phyloP scores from a whole-genome alignment of 2,329 filamentous ascomycete genomes.

The Xylaria sp. region DNA sequence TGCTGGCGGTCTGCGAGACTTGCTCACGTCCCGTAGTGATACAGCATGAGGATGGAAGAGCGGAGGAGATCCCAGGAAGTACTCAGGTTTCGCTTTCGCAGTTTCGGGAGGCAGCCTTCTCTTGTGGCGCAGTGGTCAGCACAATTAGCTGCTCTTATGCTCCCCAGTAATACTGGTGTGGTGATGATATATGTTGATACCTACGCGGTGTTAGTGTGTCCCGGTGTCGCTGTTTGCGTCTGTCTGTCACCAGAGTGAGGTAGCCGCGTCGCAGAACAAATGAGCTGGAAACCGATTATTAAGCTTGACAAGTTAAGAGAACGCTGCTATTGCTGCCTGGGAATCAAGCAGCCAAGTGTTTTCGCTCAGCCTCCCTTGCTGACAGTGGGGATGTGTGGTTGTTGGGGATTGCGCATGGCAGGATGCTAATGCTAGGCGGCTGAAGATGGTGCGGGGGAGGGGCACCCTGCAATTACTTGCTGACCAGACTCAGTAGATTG shows the following conservation, averaged over 20 bases:
- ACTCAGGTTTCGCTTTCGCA: not conserved
- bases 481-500: not conserved
- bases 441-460: not conserved
- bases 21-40: not conserved
- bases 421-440: conserved; percentile 6
- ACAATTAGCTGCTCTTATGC: no score
- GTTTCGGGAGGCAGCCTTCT: not conserved
- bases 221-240: not conserved
- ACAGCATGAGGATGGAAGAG: not conserved
- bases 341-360: not conserved
- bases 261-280: no score
- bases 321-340: not conserved
- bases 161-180: no score
- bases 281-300: no score
- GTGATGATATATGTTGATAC: no score
- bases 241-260: not conserved
- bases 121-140: not conserved
- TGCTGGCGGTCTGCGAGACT: not conserved
- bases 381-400: not conserved
- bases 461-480: not conserved
- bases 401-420: not conserved
- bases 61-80: not conserved
- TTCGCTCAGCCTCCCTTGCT: not conserved
- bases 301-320: not conserved
- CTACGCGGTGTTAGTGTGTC: no score